Conservation (phyloP, 202 grass and related monocot genomes). For the Zoysia matrella region DNA sequence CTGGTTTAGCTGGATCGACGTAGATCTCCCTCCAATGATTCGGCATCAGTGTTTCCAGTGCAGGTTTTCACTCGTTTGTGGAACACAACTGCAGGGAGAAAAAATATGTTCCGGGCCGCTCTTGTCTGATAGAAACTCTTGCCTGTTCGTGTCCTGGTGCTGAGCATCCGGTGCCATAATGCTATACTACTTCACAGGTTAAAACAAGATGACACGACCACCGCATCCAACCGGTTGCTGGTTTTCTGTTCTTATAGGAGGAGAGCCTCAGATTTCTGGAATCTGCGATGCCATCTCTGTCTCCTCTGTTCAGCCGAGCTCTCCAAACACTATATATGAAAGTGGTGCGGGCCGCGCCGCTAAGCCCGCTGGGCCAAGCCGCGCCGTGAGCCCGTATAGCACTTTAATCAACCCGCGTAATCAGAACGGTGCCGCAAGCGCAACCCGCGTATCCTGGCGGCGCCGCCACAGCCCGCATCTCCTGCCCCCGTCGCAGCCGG, state of each 20-base stretch:
- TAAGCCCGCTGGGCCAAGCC: no score
- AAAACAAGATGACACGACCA: neutral
- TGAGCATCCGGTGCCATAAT: neutral
- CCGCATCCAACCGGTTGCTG: neutral
- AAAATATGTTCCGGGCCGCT: neutral
- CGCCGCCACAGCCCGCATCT: no score
- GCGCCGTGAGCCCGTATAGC: no score
- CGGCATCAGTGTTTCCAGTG: neutral
- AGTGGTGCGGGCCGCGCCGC: no score
- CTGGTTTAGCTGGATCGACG: constrained; percentile 71
- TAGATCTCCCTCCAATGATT: constrained; percentile 42
- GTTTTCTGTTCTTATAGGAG: neutral
- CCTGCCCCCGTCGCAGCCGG: no score
- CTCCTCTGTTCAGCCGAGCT: neutral
- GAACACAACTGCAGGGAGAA: neutral
- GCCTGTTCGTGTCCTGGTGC: neutral
- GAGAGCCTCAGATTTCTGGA: neutral
- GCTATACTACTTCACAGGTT: neutral
- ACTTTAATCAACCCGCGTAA: no score
- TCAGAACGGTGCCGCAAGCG: no score
- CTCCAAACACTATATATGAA: neutral
- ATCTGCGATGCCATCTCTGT: neutral
- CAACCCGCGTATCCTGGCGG: no score
- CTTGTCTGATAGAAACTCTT: neutral
- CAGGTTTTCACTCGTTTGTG: constrained; percentile 11